Base-by-base conservation (phyloP, 2,329 filamentous ascomycete genomes). In the Venturia pyrina region DNA sequence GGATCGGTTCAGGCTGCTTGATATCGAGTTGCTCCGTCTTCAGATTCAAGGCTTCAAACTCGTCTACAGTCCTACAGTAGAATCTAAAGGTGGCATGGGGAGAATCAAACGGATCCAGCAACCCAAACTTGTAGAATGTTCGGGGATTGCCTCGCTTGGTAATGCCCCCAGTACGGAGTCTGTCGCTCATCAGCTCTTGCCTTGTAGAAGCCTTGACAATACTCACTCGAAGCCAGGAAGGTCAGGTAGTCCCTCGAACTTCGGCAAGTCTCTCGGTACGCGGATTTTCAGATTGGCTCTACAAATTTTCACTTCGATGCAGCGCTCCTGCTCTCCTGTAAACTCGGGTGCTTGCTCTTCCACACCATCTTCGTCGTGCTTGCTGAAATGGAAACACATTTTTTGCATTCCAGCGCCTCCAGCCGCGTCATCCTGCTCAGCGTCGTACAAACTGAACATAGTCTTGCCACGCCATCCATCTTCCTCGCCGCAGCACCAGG, bases 41-140 rank as follows among this genome's bases (percentile, higher is more conserved):
- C 10, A 48, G 37, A 59, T 60, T 60, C 10, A 60, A 50, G 13
- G 48, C 53, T n/a, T 48, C 50, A 57, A 65, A 56, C 32, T 65
- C 63, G 11, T 60, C 63, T 44, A 70, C 71, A 0, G 73, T 73
- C 28, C 74, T 73, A 65, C 75, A 77, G 60, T 73, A 73, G 68
- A 75, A 80, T 37, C 75, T 72, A 67, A 83, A 81, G 1, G 72
- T 78, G 4, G 74, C 80, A 67, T 79, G 82, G 2, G 81, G 81
- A 68, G 75, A 70, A 68, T 82, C 79, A 7, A 78, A 64, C 1
- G 80, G 75, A 70, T 83, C 81, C 24, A 82, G 71, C 21, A 83
- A 75, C 1, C 79, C 77, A 64, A 81, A 82, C 63, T 76, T 77
- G 71, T 82, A 83, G 70, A 76, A 80, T 3, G 75, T 73, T 67